Evolutionary conservation across 305 asterid genomes (phyloP).

Genomic region (Solanum hybrid): DNA sequence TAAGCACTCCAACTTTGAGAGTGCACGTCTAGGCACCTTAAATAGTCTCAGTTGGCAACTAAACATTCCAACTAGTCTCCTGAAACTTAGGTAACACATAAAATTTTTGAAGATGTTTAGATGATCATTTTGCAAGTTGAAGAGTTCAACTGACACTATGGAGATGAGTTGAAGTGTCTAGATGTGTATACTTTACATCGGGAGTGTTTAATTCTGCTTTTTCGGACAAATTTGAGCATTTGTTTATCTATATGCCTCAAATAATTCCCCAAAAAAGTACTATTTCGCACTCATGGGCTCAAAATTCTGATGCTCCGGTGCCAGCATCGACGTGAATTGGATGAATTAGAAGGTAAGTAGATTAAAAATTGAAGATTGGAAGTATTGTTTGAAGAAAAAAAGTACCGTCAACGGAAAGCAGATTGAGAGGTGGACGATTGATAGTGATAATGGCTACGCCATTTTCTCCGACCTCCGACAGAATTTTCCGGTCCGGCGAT

Average conservation of each 20-base stretch:
- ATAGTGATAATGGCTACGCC: constrained; percentile 85
- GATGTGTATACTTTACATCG: background rate
- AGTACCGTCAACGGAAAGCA: constrained; percentile 84
- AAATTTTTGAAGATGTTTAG: background rate
- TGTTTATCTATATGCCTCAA: background rate
- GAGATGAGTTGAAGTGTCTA: background rate
- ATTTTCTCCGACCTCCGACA: constrained; percentile 69
- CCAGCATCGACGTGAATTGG: background rate
- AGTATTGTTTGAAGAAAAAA: background rate
- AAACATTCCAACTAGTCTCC: background rate
- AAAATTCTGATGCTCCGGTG: background rate
- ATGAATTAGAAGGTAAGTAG: background rate
- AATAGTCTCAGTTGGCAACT: background rate
- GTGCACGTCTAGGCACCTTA: background rate
- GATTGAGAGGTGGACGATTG: constrained; percentile 93
- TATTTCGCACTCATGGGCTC: background rate
- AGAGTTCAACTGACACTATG: background rate
- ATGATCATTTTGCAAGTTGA: background rate
- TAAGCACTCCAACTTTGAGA: background rate
- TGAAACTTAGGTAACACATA: background rate
- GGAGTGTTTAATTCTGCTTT: background rate
- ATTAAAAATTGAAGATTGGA: background rate
- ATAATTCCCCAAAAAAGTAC: background rate
- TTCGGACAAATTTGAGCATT: background rate
- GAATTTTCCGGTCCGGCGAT: background rate